Evolutionary conservation across 2,329 filamentous ascomycete genomes (phyloP).

Genomic region (Aureobasidium sp.): DNA sequence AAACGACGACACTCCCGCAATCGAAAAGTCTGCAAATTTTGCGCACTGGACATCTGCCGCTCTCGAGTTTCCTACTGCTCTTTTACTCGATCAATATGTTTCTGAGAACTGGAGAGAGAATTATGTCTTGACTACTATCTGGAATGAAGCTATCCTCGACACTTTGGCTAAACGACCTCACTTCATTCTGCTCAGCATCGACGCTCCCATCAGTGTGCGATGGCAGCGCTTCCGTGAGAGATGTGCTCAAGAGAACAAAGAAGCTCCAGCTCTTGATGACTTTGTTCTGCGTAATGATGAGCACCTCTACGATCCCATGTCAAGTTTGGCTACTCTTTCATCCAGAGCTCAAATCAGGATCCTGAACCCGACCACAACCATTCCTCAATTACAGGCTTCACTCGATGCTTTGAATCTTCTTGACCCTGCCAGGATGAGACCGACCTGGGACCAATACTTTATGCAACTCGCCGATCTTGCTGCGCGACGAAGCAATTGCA

Average conservation of each 20-base stretch:
- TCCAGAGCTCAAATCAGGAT: constrained; percentile 76
- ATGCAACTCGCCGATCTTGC: constrained; percentile 94
- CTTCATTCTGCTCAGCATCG: constrained; percentile 86
- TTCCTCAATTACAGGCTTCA: constrained; percentile 64
- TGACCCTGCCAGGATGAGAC: constrained; percentile 71
- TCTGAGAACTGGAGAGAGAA: constrained; percentile 75
- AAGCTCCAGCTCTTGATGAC: constrained; percentile 49
- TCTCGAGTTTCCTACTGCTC: constrained; percentile 51
- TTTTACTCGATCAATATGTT: constrained; percentile 72
- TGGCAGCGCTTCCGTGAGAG: constrained; percentile 69
- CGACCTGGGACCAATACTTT: constrained; percentile 95
- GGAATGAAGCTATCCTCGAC: constrained; percentile 66
- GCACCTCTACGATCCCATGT: constrained; percentile 58
- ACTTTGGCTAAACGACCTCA: constrained; percentile 74
- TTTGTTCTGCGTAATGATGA: constrained; percentile 61
- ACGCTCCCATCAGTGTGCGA: constrained; percentile 77
- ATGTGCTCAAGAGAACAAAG: constrained; percentile 42
- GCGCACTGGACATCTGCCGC: constrained; percentile 18
- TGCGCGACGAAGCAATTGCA: constrained; percentile 87
- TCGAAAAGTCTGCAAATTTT: constrained; percentile 38
- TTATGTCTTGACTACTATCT: constrained; percentile 82
- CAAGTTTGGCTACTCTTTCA: constrained; percentile 61
- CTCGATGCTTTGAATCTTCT: constrained; percentile 69
- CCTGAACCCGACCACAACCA: constrained; percentile 71
- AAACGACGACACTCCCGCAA: constrained; percentile 30